Percentiles rank a stretch among this genome's conserved stretches.
phyloP scores from a whole-genome alignment of 2,329 filamentous ascomycete species.

The Thyridium curvatum region DNA sequence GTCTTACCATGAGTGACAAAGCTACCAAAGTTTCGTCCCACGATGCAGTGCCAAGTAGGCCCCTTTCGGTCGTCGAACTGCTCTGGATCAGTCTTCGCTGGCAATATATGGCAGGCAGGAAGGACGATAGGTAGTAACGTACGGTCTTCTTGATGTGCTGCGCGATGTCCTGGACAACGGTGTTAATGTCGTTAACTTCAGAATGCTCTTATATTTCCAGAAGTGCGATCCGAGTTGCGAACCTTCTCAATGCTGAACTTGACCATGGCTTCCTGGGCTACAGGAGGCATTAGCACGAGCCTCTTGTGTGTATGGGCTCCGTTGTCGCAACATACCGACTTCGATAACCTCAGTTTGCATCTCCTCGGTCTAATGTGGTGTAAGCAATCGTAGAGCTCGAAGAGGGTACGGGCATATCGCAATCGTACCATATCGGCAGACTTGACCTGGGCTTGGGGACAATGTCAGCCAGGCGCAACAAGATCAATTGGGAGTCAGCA shows the following conservation, averaged over 20 bases:
- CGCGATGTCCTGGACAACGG: slow-evolving; percentile 68
- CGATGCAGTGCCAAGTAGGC: slow-evolving; percentile 98
- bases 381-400: neutral
- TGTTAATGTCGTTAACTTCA: too few relatives aligned
- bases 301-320: neutral
- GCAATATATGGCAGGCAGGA: neutral
- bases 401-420: neutral
- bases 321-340: slow-evolving; percentile 64
- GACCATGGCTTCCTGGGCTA: slow-evolving; percentile 57
- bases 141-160: slow-evolving; percentile 95
- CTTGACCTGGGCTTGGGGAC: slow-evolving; percentile 78
- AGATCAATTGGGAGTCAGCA: neutral
- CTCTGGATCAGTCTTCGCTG: neutral
- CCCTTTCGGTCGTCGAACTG: slow-evolving; percentile 97
- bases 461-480: slow-evolving; percentile 6
- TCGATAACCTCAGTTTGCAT: slow-evolving; percentile 96
- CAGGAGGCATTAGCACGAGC: slow-evolving; percentile 8
- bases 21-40: slow-evolving; percentile 96
- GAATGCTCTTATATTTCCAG: too few relatives aligned
- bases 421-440: slow-evolving; percentile 89
- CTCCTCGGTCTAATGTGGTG: slow-evolving; percentile 74
- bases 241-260: slow-evolving; percentile 60
- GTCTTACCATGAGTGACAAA: slow-evolving; percentile 91
- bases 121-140: slow-evolving; percentile 16
- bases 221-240: slow-evolving; percentile 11